Evolutionary conservation across 345 rosid genomes (phyloP), one percentile per base, ranked within the genome.

Genomic region (Lepidium sativum): DNA sequence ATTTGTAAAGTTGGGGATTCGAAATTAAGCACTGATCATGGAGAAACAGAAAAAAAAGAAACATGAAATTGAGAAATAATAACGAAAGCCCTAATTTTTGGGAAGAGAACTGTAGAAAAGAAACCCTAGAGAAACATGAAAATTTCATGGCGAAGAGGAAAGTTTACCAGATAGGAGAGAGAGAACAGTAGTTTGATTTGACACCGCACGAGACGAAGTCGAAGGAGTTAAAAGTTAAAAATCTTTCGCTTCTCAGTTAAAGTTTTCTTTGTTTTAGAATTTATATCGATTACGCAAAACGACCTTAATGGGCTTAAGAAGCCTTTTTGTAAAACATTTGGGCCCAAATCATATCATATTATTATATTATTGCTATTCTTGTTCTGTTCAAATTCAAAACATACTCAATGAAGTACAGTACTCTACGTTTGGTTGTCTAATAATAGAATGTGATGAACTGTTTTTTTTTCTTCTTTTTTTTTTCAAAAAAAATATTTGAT

Each of bases 161-260:
- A 64, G 65, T 63, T 71, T 64, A 71, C 75, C 75, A 48, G 70
- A 21, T 55, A 70, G 69, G 75, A 61, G 63, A 60, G 48, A 53
- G 57, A 60, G 23, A 48, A 71, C 53, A 71, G 75, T 71, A 63
- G 69, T 7, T 71, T 63, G 75, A 71, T 63, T 63, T 71, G 75
- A 71, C 75, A 54, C 58, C 14, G 12, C 12, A 44, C 21, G 21
- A 61, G 35, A 62, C 31, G 54, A 45, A 48, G 37, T 47, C 57
- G 64, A 63, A 20, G 65, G 9, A 71, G 69, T 54, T 71, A 71
- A 71, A 63, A 61, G 68, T 61, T 42, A 60, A 60, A 68, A 61
- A 53, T 35, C 48, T 52, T 23, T 55, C 35, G 48, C 49, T 70
- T 45, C 25, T 54, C 58, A 23, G 73, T 60, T 52, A 41, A 61